These are phyloP conservation scores for Pisolithus thermaeus DNA, from an alignment of 1,284 basidiomycete genomes.

Conservation along the genomic window DNA sequence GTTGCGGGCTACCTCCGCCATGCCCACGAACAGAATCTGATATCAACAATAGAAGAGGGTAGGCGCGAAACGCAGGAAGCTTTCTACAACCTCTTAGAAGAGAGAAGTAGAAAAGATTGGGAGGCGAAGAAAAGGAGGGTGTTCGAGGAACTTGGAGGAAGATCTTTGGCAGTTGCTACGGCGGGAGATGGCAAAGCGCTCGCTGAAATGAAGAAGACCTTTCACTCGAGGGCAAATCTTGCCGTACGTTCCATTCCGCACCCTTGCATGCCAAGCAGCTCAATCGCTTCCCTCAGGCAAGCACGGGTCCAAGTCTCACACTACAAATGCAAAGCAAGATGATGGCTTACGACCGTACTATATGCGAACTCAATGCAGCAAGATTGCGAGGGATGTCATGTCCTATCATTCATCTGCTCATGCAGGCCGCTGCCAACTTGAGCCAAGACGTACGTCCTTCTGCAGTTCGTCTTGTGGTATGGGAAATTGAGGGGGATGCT, in stretches of 20 bases:
- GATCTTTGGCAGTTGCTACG: constrained; percentile 43
- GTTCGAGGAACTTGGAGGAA: constrained; percentile 83
- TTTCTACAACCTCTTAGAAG: constrained; percentile 78
- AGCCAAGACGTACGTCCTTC: constrained; percentile 47
- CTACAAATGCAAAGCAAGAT: constrained; percentile 88
- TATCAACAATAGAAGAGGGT: constrained; percentile 89
- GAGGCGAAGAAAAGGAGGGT: constrained; percentile 84
- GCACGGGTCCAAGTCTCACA: constrained; percentile 49
- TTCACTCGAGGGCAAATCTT: constrained; percentile 49
- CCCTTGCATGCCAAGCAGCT: background rate
- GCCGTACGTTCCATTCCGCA: constrained; percentile 36
- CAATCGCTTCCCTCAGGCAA: constrained; percentile 31
- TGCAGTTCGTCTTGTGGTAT: background rate
- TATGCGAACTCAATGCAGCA: constrained; percentile 69
- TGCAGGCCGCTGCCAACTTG: constrained; percentile 54
- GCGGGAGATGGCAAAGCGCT: constrained; percentile 40
- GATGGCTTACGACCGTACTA: constrained; percentile 88
- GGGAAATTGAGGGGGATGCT: background rate
- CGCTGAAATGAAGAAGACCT: constrained; percentile 54
- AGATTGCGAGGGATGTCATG: constrained; percentile 68
- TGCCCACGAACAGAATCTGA: constrained; percentile 90
- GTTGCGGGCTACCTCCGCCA: constrained; percentile 85
- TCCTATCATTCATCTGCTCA: constrained; percentile 67
- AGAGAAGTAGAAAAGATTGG: constrained; percentile 78
- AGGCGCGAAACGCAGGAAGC: constrained; percentile 80